These are phyloP conservation scores for Raphanus sativus DNA, from an alignment of 345 rosid genomes.

Conservation along the genomic window DNA sequence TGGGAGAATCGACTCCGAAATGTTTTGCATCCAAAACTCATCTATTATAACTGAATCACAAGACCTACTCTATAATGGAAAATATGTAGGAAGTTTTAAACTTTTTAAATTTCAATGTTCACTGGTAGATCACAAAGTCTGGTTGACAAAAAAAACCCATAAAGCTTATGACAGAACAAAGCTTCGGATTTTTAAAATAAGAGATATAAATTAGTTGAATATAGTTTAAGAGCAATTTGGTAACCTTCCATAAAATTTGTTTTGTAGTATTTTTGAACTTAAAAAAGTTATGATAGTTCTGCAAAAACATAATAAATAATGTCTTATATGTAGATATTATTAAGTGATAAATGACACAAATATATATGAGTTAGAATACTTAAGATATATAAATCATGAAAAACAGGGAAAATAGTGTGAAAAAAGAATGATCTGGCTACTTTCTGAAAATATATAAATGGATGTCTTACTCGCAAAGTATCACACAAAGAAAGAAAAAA, in stretches of 20 bases:
- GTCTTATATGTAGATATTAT: not conserved
- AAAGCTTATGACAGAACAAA: not conserved
- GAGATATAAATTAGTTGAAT: not conserved
- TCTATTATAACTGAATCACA: no score
- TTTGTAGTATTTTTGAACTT: not conserved
- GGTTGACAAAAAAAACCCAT: no score
- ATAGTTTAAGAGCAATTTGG: not conserved
- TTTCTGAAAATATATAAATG: not conserved
- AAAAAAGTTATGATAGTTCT: not conserved
- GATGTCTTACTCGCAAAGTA: constrained; percentile 26
- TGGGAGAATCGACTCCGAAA: no score
- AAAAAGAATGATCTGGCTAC: not conserved
- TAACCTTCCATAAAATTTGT: not conserved
- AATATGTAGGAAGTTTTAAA: not conserved
- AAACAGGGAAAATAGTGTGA: not conserved
- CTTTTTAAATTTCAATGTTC: not conserved
- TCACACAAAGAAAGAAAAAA: not conserved
- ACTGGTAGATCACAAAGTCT: not conserved
- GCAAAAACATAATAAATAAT: not conserved
- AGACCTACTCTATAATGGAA: no score
- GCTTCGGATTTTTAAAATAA: not conserved
- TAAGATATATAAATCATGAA: not conserved
- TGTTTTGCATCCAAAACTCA: no score
- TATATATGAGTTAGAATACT: not conserved
- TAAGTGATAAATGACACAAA: not conserved